Evolutionary conservation across 148 eudicot species (phyloP), one percentile per base, ranked within the genome.

Genomic region (Chenopodium berlandieri): DNA sequence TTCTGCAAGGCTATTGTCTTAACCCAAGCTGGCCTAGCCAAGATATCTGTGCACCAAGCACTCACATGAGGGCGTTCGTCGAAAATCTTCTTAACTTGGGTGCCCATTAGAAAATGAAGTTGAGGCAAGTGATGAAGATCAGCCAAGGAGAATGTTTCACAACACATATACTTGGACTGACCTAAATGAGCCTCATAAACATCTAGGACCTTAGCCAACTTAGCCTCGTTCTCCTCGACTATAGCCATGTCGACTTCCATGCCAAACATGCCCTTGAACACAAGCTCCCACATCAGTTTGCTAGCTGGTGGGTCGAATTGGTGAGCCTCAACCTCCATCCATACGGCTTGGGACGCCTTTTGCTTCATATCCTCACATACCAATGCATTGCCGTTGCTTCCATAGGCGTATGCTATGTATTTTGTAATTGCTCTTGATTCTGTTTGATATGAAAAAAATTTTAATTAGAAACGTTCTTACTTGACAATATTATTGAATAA

Each of bases 381-480:
- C 31, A 93, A 84, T 3, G 83, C 84, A 19, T 80, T 90, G 37
- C 94, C 97, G 34, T 90, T 87, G 76, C 79, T 85, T 1, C 76
- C 84, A 17, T 93, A 86, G 0, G 82, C 77, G 60, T 86, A 85
- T 10, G 88, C 86, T 8, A 91, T 71, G 86, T 93, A 90, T 30
- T 78, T 83, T 23, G 85, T 83, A 10, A 91, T 90, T 47, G 97
- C 97, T 79, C 97, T 88, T n/a, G 97, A 93, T 71, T 93, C 97
- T 93, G 85, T 84, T 56, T 56, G 62, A 56, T 56, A 13, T 56
- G 62, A 56, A 56, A 56, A 17, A 1, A 14, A 14, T 2, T 14
- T 9, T 48, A 2, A 48, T 48, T 13, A 12, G 0, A 40, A 50
- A 50, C 2, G 54, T 50, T 50, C 54, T 10, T 48, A 48, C 0